phyloP scores from a whole-genome alignment of 75 land plant species.

The Larix kaempferi region DNA sequence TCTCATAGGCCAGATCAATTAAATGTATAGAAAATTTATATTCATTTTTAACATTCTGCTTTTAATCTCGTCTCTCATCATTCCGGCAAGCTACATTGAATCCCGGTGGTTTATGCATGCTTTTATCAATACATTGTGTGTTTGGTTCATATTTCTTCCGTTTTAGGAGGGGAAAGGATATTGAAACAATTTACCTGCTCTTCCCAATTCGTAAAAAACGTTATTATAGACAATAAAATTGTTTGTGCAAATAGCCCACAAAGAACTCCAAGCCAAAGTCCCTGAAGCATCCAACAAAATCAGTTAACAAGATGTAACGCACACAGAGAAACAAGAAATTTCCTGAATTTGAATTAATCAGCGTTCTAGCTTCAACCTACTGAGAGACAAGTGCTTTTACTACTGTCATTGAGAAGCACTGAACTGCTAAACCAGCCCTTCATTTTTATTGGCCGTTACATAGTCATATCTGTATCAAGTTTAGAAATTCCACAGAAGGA shows the following conservation, averaged over 20 bases:
- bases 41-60: background rate
- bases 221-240: constrained; percentile 25
- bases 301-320: background rate
- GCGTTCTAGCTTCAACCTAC: background rate
- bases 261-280: constrained; percentile 77
- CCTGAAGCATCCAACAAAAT: constrained; percentile 34
- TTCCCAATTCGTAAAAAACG: constrained; percentile 60
- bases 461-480: background rate
- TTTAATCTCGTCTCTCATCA: background rate
- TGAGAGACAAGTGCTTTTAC: background rate
- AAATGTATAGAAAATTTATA: too few relatives aligned
- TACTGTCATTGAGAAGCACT: background rate
- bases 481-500: background rate
- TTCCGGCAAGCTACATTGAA: background rate
- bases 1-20: background rate
- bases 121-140: constrained; percentile 9
- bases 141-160: background rate
- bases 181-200: constrained; percentile 41
- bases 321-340: background rate
- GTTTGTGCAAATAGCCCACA: constrained; percentile 58
- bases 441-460: background rate
- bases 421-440: background rate
- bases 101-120: background rate
- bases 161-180: background rate
- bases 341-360: background rate